Percentiles rank a stretch among this genome's conserved stretches.
These are phyloP conservation scores for Dryadomyces quercus-mongolicae DNA, from an alignment of 2,329 filamentous ascomycete species.

Conservation along the genomic window DNA sequence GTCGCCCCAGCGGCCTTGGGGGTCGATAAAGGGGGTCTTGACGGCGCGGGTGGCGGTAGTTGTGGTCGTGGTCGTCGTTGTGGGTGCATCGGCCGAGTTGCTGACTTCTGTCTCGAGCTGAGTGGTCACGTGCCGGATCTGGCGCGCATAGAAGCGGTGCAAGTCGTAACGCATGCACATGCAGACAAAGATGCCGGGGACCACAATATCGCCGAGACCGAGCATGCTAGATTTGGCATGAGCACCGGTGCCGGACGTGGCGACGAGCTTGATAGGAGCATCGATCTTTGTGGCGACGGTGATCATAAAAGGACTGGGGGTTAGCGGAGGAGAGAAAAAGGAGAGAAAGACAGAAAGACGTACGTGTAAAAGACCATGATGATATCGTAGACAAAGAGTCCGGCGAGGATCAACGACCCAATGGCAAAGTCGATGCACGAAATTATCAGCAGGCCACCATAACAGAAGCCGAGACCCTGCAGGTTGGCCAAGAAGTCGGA, in stretches of 20 bases:
- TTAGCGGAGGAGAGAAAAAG: not conserved
- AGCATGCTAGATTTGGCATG: conserved; percentile 62
- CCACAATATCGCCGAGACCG: conserved; percentile 84
- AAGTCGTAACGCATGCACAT: conserved; percentile 86
- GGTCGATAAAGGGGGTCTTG: conserved; percentile 41
- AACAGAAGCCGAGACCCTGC: conserved; percentile 78
- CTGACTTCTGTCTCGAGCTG: conserved; percentile 19
- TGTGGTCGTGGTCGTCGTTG: conserved; percentile 21
- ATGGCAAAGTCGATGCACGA: conserved; percentile 82
- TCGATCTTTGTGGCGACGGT: conserved; percentile 82
- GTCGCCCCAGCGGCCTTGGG: conserved; percentile 71
- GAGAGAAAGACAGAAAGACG: conserved; percentile 18
- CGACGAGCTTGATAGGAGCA: conserved; percentile 84
- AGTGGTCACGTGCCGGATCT: conserved; percentile 38
- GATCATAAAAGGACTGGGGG: conserved; percentile 62
- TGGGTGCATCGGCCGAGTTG: conserved; percentile 11
- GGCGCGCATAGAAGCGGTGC: conserved; percentile 66
- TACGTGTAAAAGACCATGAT: conserved; percentile 80
- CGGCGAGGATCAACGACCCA: conserved; percentile 62
- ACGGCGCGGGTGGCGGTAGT: conserved; percentile 26
- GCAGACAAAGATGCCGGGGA: conserved; percentile 83
- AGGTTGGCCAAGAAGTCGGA: conserved; percentile 61
- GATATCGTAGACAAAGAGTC: conserved; percentile 90
- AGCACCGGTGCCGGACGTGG: conserved; percentile 37
- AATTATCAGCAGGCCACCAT: conserved; percentile 68